Base-by-base conservation (phyloP, 768 basidiomycete genomes). In the Leccinum sublutescens region DNA sequence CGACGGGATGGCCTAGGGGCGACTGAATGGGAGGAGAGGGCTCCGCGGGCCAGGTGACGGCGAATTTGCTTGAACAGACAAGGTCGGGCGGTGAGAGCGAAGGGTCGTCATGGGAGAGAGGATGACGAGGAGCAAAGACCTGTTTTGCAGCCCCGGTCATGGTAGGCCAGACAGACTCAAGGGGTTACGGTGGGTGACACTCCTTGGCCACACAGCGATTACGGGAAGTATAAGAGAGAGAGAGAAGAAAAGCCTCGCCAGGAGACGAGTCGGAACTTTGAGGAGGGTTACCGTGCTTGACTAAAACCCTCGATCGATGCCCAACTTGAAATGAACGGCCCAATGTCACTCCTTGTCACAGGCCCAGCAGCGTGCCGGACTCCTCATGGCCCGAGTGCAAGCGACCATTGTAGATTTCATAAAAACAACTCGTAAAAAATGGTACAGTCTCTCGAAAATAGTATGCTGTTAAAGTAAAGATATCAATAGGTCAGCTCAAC, bases 11-110 rank as follows among this genome's bases (percentile, higher is more conserved):
- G 4, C 52, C 63, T 25, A 64, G 62, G 36, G 78, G 74, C n/a
- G 76, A 65, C 57, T 75, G 73, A 55, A 74, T 74, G 21, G 75
- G 69, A 33, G 76, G 75, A 14, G 78, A 72, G 48, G 76, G 68
- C 33, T 84, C 83, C 34, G 76, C 69, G 31, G 83, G 79, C 80
- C 82, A 85, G 34, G 84, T 81, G 56, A 87, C 74, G 40, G 80
- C 83, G 71, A 88, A 87, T 71, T 81, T 84, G 75, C 72, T 86
- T 56, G 78, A 43, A 80, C 72, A 56, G 50, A 82, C 74, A 40
- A 76, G 70, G 57, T 85, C 85, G 58, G 79, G 11, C 0, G 31
- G 69, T 17, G 75, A 66, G 50, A 78, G 74, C 45, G 78, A 76
- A 60, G 78, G 78, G 57, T 79, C 79, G 34, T 73, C 76, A 52